A percentile compares a stretch with the other conserved stretches of the same genome.
phyloP scores from a whole-genome alignment of 176 grass and related monocot species.

The Bothriochloa decipiens region DNA sequence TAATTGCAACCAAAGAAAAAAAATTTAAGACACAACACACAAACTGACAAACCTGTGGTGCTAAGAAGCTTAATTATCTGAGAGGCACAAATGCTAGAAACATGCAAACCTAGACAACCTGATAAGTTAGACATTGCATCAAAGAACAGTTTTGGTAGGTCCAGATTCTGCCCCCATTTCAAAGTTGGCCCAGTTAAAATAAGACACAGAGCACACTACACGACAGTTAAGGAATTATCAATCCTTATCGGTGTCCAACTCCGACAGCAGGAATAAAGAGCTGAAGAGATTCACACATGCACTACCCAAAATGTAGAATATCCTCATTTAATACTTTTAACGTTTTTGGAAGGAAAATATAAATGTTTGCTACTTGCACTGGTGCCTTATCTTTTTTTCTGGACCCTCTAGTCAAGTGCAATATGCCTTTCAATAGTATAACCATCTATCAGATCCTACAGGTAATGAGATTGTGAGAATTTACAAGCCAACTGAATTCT shows the following conservation, averaged over 20 bases:
- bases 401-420: background rate
- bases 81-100: constrained; percentile 4
- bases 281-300: constrained; percentile 28
- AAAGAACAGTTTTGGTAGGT: constrained; percentile 17
- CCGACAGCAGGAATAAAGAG: constrained; percentile 10
- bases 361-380: constrained; percentile 3
- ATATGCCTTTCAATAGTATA: background rate
- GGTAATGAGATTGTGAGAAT: constrained; percentile 1
- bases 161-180: background rate
- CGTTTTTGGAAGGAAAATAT: background rate
- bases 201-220: background rate
- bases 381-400: background rate
- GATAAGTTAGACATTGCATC: constrained; percentile 10
- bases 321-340: background rate
- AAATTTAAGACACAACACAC: background rate
- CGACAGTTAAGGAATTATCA: background rate
- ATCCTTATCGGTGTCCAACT: constrained; percentile 2
- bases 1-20: constrained; percentile 5
- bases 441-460: constrained; percentile 37
- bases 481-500: constrained; percentile 21
- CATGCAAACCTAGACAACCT: constrained; percentile 17
- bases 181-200: background rate
- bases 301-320: background rate
- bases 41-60: background rate
- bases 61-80: background rate